These are phyloP conservation scores for Umbilicaria muhlenbergii DNA, from an alignment of 495 filamentous ascomycete genomes.

Conservation along the genomic window DNA sequence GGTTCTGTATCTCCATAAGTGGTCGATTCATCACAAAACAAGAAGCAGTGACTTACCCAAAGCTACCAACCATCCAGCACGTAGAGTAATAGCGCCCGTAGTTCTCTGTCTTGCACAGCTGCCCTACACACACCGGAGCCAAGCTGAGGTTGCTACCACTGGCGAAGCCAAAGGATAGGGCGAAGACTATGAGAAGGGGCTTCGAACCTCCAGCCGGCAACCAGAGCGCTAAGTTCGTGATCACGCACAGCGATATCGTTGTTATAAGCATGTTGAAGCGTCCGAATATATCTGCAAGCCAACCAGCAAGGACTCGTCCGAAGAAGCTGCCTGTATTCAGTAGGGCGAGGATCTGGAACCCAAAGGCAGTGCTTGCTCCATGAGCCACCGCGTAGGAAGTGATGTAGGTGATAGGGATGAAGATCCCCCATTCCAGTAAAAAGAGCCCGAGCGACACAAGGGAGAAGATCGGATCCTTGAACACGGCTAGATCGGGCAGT, in stretches of 20 bases:
- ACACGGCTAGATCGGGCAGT: conserved; percentile 25
- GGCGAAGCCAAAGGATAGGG: conserved; percentile 40
- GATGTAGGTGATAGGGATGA: conserved; percentile 30
- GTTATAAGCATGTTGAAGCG: conserved; percentile 55
- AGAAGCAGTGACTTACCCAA: conserved; percentile 12
- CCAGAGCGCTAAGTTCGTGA: conserved; percentile 44
- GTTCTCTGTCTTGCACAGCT: conserved; percentile 27
- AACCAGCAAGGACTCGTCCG: conserved; percentile 26
- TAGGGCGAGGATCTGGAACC: conserved; percentile 30
- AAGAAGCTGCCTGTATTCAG: conserved; percentile 27
- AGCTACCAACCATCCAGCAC: conserved; percentile 25
- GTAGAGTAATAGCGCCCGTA: conserved; percentile 30
- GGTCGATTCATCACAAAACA: no score
- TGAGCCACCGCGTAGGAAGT: conserved; percentile 19
- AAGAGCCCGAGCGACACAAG: conserved; percentile 33
- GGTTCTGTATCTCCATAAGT: no score
- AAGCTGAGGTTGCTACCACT: conserved; percentile 40
- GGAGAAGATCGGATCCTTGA: conserved; percentile 37
- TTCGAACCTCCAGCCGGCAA: conserved; percentile 30
- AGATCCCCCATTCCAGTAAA: conserved; percentile 31
- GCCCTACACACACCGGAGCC: conserved; percentile 20
- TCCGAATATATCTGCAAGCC: conserved; percentile 52
- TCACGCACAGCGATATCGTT: conserved; percentile 35
- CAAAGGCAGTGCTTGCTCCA: conserved; percentile 22
- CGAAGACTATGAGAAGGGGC: conserved; percentile 34